These are phyloP conservation scores for Echium plantagineum DNA, from an alignment of 257 asterid species.

Conservation along the genomic window DNA sequence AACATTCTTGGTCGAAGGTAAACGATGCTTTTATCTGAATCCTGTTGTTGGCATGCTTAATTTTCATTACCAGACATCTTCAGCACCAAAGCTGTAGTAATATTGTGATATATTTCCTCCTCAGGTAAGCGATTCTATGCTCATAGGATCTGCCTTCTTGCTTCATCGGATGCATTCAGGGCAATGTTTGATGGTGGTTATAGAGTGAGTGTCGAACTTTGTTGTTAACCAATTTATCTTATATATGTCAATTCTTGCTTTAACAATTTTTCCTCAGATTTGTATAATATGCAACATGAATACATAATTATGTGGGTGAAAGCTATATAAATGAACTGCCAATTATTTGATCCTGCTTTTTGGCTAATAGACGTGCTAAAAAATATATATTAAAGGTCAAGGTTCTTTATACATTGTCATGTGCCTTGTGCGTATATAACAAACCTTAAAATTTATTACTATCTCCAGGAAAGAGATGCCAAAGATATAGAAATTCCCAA, in stretches of 20 bases:
- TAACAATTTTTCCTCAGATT: neutral
- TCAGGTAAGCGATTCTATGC: slow-evolving; percentile 73
- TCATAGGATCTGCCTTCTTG: slow-evolving; percentile 92
- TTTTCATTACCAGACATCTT: neutral
- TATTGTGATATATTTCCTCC: slow-evolving; percentile 1
- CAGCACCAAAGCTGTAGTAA: neutral
- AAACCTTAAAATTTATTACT: neutral
- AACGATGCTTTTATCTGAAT: neutral
- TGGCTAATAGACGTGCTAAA: neutral
- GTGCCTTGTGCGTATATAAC: neutral
- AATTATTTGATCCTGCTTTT: neutral
- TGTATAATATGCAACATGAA: no score
- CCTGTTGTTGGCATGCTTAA: neutral
- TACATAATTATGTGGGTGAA: no score
- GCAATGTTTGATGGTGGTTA: slow-evolving; percentile 99
- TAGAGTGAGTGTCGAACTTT: slow-evolving; percentile 49
- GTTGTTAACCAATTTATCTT: neutral
- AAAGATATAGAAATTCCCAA: slow-evolving; percentile 95
- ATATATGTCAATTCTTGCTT: neutral
- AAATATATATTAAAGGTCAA: neutral
- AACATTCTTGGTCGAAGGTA: slow-evolving; percentile 94
- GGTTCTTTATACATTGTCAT: neutral
- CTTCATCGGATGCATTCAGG: slow-evolving; percentile 95
- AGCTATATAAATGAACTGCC: no score
- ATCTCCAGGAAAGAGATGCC: slow-evolving; percentile 85